phyloP scores from a whole-genome alignment of 176 grass and related monocot genomes.

The Oropetium thomaeum region DNA sequence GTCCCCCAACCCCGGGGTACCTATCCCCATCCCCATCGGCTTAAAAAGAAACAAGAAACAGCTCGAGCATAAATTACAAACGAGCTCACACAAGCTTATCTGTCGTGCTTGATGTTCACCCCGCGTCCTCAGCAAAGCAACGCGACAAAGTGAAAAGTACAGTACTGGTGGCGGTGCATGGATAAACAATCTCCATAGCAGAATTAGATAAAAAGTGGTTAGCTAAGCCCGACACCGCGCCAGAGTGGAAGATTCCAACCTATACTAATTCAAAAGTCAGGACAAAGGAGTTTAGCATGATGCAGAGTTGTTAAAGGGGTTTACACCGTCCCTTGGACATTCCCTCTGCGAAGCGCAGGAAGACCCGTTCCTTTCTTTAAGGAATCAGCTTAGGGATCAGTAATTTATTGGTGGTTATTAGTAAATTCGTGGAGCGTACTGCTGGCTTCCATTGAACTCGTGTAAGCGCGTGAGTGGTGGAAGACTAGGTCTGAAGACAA shows the following conservation, averaged over 20 bases:
- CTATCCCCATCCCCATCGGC: background rate
- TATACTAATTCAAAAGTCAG: constrained; percentile 5
- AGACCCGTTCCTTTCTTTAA: constrained; percentile 18
- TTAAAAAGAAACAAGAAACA: background rate
- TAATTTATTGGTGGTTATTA: constrained; percentile 35
- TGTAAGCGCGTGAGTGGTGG: background rate
- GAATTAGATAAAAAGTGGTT: background rate
- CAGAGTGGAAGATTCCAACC: constrained; percentile 56
- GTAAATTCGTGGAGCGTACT: background rate
- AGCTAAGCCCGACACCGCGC: constrained; percentile 8
- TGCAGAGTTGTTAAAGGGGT: background rate
- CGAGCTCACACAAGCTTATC: background rate
- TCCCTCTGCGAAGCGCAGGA: constrained; percentile 23
- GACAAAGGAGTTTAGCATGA: constrained; percentile 13
- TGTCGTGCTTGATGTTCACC: background rate
- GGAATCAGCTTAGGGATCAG: constrained; percentile 73
- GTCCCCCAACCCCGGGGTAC: too few relatives aligned
- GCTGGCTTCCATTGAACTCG: background rate
- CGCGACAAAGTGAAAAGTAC: background rate
- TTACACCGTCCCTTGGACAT: constrained; percentile 62
- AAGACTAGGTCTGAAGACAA: too few relatives aligned
- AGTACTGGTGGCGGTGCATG: background rate
- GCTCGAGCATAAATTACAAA: constrained; percentile 2
- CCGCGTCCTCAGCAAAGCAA: background rate
- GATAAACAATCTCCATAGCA: background rate